phyloP scores from a whole-genome alignment of 768 basidiomycete genomes.

The Auriscalpium vulgare region DNA sequence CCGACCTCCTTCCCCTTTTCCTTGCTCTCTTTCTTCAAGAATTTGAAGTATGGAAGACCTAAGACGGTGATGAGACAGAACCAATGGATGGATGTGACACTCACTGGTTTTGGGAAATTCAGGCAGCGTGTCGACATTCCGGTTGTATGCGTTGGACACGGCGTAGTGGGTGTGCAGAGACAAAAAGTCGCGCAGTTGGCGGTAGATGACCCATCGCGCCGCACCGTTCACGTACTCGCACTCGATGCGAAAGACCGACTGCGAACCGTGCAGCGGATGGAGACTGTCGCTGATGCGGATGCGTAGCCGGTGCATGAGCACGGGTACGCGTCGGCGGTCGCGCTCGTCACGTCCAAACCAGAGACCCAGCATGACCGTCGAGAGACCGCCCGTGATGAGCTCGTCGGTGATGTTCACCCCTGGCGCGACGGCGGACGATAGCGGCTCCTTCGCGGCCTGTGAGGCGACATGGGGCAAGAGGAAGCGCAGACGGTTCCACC shows the following conservation, averaged over 20 bases:
- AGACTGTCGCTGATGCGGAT: slow-evolving; percentile 83
- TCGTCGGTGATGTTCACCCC: slow-evolving; percentile 76
- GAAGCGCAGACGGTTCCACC: slow-evolving; percentile 61
- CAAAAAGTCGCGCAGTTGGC: slow-evolving; percentile 87
- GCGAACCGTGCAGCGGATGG: slow-evolving; percentile 62
- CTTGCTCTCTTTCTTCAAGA: slow-evolving; percentile 58
- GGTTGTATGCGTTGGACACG: slow-evolving; percentile 42
- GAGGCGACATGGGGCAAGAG: slow-evolving; percentile 50
- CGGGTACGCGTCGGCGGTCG: slow-evolving; percentile 70
- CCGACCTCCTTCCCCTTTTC: slow-evolving; percentile 42
- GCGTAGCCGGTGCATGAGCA: slow-evolving; percentile 71
- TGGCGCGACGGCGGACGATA: slow-evolving; percentile 42
- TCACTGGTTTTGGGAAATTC: slow-evolving; percentile 85
- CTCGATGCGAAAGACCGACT: slow-evolving; percentile 84
- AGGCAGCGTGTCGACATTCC: slow-evolving; percentile 69
- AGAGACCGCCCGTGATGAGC: slow-evolving; percentile 67
- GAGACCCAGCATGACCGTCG: slow-evolving; percentile 67
- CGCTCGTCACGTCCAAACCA: slow-evolving; percentile 88
- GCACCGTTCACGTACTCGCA: slow-evolving; percentile 95
- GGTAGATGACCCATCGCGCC: slow-evolving; percentile 72
- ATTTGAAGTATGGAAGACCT: slow-evolving; percentile 90
- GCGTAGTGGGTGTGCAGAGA: slow-evolving; percentile 82
- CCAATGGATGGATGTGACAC: not conserved
- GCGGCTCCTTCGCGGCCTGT: slow-evolving; percentile 20
- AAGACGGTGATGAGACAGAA: not conserved